Percentiles rank a stretch among this genome's conserved stretches.
phyloP scores from a whole-genome alignment of 2,329 filamentous ascomycete genomes.

The Paraphaeosphaeria sporulosa region DNA sequence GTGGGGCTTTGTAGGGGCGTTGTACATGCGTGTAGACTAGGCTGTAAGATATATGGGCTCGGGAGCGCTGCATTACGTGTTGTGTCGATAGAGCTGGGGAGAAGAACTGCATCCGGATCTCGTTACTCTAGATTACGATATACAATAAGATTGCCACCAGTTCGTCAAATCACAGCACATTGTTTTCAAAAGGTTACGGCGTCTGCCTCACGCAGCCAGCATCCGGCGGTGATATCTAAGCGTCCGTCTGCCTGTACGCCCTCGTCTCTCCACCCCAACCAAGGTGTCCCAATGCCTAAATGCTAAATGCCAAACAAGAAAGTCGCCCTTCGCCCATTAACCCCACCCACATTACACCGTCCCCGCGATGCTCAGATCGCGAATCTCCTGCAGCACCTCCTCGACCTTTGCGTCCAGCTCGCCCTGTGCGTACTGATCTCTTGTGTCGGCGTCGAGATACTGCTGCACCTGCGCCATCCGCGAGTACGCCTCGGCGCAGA shows the following conservation, averaged over 20 bases:
- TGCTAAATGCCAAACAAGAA: conserved; percentile 8
- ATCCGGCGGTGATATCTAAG: conserved; percentile 9
- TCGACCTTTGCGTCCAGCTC: conserved; percentile 92
- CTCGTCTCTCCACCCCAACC: neutral
- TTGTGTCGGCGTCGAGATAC: conserved; percentile 92
- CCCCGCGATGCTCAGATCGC: conserved; percentile 90
- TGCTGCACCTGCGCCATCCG: conserved; percentile 99
- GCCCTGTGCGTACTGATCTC: conserved; percentile 94
- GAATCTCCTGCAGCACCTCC: conserved; percentile 94
- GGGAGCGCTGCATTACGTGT: neutral
- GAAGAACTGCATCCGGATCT: neutral
- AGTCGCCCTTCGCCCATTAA: neutral
- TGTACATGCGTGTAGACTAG: neutral
- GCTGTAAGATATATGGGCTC: neutral
- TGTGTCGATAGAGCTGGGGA: neutral
- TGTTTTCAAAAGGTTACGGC: neutral
- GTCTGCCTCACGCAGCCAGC: neutral
- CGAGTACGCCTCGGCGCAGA: conserved; percentile 97
- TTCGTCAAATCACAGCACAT: neutral
- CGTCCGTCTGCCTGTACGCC: conserved; percentile 5
- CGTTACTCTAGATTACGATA: neutral
- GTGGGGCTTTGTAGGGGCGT: conserved; percentile 74
- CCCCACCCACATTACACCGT: conserved; percentile 57
- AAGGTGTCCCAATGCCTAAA: conserved; percentile 2
- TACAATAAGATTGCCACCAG: neutral